Percentiles rank a stretch among this genome's conserved stretches.
Conservation (phyloP, 331 rosid species). For the Dryas integrifolia region DNA sequence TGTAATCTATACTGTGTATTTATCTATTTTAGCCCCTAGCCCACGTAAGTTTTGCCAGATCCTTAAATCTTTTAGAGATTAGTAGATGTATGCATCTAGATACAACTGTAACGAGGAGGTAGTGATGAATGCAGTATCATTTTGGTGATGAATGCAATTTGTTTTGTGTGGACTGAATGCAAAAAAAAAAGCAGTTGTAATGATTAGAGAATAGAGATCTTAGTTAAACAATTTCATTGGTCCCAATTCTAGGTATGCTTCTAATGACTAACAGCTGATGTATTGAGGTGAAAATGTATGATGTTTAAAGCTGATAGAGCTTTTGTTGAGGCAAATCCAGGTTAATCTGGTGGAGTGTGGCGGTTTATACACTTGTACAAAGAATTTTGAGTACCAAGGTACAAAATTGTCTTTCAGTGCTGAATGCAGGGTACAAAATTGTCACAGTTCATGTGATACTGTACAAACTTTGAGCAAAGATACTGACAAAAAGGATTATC, state of each 20-base stretch:
- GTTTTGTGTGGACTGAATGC: not conserved
- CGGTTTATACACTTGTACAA: too few relatives aligned
- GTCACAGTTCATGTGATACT: too few relatives aligned
- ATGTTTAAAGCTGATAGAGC: too few relatives aligned
- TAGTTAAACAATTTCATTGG: not conserved
- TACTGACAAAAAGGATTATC: too few relatives aligned
- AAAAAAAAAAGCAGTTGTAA: too few relatives aligned
- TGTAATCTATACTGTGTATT: not conserved
- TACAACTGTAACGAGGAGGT: not conserved
- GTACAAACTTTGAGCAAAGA: too few relatives aligned
- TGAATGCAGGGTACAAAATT: not conserved
- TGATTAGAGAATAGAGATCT: not conserved
- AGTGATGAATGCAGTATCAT: not conserved
- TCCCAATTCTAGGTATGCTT: not conserved
- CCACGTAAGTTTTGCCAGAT: not conserved
- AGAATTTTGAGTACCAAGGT: too few relatives aligned
- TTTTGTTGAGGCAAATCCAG: too few relatives aligned
- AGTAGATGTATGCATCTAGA: not conserved
- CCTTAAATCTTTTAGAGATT: not conserved
- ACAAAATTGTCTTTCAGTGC: not conserved
- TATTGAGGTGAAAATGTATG: too few relatives aligned
- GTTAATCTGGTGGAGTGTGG: too few relatives aligned
- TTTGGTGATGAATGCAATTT: not conserved
- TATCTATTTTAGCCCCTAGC: too few relatives aligned
- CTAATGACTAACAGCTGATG: too few relatives aligned